Evolutionary conservation across 192 early-diverging fungal species (phyloP).

Genomic region (Helicostylum pulchrum): DNA sequence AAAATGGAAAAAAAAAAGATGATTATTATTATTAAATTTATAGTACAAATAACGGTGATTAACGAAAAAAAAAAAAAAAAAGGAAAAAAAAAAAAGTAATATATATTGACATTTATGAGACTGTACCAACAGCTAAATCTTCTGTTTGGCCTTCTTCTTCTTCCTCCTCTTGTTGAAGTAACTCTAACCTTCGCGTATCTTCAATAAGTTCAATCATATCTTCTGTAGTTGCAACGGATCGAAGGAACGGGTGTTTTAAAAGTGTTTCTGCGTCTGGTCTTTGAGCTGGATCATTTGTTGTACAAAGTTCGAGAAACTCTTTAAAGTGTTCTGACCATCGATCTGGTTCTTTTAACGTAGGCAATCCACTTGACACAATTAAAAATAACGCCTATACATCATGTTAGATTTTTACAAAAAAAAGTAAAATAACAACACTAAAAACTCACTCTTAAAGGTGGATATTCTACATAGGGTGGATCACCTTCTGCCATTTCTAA

Average conservation of each 20-base stretch:
- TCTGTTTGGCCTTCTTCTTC: constrained; percentile 15
- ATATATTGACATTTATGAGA: neutral
- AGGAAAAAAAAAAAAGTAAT: too few species aligned
- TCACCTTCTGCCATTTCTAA: constrained; percentile 97
- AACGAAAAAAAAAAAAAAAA: too few species aligned
- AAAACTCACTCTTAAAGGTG: constrained; percentile 46
- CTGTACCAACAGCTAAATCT: constrained; percentile 13
- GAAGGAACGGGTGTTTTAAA: constrained; percentile 62
- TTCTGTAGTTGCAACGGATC: constrained; percentile 59
- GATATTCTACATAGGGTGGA: constrained; percentile 92
- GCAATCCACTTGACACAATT: constrained; percentile 88
- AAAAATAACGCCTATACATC: constrained; percentile 71
- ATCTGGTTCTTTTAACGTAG: constrained; percentile 78
- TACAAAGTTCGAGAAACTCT: constrained; percentile 72
- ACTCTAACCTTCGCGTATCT: constrained; percentile 24
- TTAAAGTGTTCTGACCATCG: constrained; percentile 66
- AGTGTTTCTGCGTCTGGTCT: constrained; percentile 71
- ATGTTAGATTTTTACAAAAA: neutral
- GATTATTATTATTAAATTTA: too few species aligned
- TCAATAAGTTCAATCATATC: constrained; percentile 42
- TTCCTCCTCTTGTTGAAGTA: constrained; percentile 23
- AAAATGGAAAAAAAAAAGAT: too few species aligned
- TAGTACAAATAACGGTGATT: too few species aligned
- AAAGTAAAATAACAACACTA: neutral
- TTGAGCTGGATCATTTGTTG: constrained; percentile 68